These are phyloP conservation scores for Cutaneotrichosporon sp. DNA, from an alignment of 1,284 basidiomycete species.

Conservation along the genomic window DNA sequence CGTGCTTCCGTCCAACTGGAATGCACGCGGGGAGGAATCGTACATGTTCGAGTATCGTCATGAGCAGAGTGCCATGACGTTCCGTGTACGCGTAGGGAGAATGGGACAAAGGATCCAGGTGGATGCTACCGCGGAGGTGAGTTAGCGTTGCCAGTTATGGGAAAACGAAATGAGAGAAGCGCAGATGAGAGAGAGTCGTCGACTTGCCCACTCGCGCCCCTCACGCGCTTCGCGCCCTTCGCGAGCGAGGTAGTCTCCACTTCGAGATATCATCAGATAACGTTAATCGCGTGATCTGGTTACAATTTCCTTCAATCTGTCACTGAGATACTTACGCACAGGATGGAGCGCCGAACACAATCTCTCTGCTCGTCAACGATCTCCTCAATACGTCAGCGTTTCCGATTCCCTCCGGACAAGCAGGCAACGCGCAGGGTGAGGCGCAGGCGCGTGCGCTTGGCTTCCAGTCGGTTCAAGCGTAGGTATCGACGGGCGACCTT, in stretches of 20 bases:
- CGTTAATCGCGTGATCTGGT: too few species aligned
- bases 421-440: neutral
- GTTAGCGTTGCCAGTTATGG: conserved; percentile 13
- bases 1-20: conserved; percentile 29
- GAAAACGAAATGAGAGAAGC: neutral
- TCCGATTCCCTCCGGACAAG: conserved; percentile 32
- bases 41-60: conserved; percentile 49
- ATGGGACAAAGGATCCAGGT: conserved; percentile 49
- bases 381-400: conserved; percentile 39
- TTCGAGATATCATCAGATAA: too few species aligned
- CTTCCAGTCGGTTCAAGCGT: conserved; percentile 34
- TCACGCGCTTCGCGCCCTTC: too few species aligned
- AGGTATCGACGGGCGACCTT: conserved; percentile 5
- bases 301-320: too few species aligned
- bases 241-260: too few species aligned
- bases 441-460: conserved; percentile 20
- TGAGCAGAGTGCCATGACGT: conserved; percentile 47
- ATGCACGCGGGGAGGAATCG: conserved; percentile 37
- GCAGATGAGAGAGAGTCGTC: neutral
- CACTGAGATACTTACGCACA: conserved; percentile 23
- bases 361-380: conserved; percentile 45
- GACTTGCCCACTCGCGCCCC: too few species aligned
- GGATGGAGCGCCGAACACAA: conserved; percentile 50
- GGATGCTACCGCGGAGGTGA: conserved; percentile 50
- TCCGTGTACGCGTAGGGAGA: conserved; percentile 46